Conservation (phyloP, 2,329 filamentous ascomycete genomes). For the Talaromyces sp. region DNA sequence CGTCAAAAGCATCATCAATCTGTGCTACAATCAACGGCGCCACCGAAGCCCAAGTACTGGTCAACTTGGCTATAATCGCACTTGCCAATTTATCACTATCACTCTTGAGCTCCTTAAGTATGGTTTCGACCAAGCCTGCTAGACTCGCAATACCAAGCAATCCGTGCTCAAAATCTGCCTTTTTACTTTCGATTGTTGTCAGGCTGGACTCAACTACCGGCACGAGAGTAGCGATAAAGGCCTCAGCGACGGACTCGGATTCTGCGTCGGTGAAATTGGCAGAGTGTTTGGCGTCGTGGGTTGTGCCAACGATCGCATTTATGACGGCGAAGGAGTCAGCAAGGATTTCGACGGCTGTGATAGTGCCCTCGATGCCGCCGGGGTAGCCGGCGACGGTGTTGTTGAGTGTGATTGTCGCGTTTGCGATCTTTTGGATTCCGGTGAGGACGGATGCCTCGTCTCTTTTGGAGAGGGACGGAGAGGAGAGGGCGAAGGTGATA, state of each 20-base stretch:
- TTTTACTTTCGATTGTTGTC: constrained; percentile 3
- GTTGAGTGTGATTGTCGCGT: constrained; percentile 5
- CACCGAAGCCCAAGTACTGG: background rate
- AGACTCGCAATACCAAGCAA: constrained; percentile 7
- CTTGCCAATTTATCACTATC: constrained; percentile 5
- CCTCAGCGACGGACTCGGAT: background rate
- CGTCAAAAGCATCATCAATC: constrained; percentile 6
- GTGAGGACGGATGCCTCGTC: constrained; percentile 7
- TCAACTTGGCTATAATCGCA: constrained; percentile 5
- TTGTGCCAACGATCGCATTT: constrained; percentile 4
- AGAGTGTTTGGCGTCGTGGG: constrained; percentile 4
- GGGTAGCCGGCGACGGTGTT: background rate
- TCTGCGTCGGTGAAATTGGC: constrained; percentile 8
- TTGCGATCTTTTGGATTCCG: constrained; percentile 1
- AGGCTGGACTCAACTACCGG: constrained; percentile 6
- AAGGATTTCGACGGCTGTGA: constrained; percentile 7
- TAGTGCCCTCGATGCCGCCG: constrained; percentile 4
- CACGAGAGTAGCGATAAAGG: background rate
- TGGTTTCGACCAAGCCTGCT: background rate
- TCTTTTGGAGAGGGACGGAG: constrained; percentile 4
- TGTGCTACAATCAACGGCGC: constrained; percentile 3
- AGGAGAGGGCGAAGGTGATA: background rate
- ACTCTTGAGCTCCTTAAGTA: constrained; percentile 6
- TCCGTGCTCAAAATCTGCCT: constrained; percentile 4
- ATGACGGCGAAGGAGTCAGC: constrained; percentile 2